Evolutionary conservation across 139 green algal species (phyloP).

Genomic region (Auxenochlorella pyrenoidosa): DNA sequence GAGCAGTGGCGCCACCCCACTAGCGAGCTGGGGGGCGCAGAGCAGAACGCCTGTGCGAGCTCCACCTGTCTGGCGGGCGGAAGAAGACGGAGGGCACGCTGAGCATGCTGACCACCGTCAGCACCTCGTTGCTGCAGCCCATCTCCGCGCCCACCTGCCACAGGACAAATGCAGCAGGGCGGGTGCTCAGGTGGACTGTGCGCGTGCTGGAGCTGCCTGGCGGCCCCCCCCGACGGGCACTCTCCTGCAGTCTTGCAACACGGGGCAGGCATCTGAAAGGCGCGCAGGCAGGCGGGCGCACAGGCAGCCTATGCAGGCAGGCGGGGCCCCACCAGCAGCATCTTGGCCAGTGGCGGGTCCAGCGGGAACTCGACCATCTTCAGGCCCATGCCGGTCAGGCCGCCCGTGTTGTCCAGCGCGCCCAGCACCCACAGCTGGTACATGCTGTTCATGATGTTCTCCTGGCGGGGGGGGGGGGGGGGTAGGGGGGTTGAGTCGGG

Average conservation of each 20-base stretch:
- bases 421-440: slow-evolving; percentile 96
- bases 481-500: not conserved
- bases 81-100: slow-evolving; percentile 96
- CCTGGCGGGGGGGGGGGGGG: slow-evolving; percentile 52
- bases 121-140: slow-evolving; percentile 77
- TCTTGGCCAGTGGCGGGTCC: slow-evolving; percentile 95
- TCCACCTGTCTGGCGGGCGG: slow-evolving; percentile 69
- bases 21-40: not conserved
- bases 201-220: no score
- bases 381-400: slow-evolving; percentile 62
- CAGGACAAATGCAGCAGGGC: slow-evolving; percentile 38
- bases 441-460: slow-evolving; percentile 98
- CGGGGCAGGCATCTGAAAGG: no score
- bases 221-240: no score
- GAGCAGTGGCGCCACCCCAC: no score
- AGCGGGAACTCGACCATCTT: slow-evolving; percentile 99
- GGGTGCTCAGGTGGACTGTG: not conserved
- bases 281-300: not conserved
- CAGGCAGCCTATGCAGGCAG: not conserved
- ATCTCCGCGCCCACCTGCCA: slow-evolving; percentile 85
- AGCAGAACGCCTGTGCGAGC: not conserved
- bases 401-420: slow-evolving; percentile 88
- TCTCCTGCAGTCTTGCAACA: no score
- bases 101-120: slow-evolving; percentile 95
- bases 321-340: slow-evolving; percentile 82